Evolutionary conservation across 495 filamentous ascomycete species (phyloP).

Genomic region (Aspergillus cristatus): DNA sequence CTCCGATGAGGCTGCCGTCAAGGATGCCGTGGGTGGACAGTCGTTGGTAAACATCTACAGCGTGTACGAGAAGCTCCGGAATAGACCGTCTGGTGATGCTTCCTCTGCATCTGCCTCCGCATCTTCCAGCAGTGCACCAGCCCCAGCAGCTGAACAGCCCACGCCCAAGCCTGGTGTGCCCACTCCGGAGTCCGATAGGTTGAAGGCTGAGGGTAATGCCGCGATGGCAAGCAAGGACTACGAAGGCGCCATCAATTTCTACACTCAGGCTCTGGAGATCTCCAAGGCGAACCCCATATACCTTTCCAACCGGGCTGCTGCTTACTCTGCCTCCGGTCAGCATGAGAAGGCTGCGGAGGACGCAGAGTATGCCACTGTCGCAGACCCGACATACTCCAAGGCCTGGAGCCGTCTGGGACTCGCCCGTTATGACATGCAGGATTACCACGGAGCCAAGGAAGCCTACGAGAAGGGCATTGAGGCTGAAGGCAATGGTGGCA

Average conservation of each 20-base stretch:
- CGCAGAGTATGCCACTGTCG: conserved; percentile 75
- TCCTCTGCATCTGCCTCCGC: too few relatives aligned
- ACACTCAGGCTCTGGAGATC: conserved; percentile 73
- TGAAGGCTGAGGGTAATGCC: conserved; percentile 88
- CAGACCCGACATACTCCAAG: conserved; percentile 91
- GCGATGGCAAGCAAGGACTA: conserved; percentile 93
- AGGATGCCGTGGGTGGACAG: conserved; percentile 71
- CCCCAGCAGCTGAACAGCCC: conserved; percentile 10
- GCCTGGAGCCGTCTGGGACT: conserved; percentile 90
- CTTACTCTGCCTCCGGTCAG: conserved; percentile 69
- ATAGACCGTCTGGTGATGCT: conserved; percentile 41
- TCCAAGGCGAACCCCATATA: conserved; percentile 87
- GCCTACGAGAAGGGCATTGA: conserved; percentile 92
- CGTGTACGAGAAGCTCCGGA: conserved; percentile 92
- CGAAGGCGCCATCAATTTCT: conserved; percentile 65
- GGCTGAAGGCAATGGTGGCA: conserved; percentile 83
- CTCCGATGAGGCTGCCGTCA: conserved; percentile 58
- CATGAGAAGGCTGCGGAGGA: conserved; percentile 74
- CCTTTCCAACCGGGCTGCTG: conserved; percentile 93
- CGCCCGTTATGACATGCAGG: conserved; percentile 80
- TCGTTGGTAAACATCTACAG: conserved; percentile 83
- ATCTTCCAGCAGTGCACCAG: conserved; percentile 4
- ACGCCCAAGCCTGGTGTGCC: conserved; percentile 30
- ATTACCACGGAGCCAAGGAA: conserved; percentile 85
- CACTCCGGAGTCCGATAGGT: conserved; percentile 63